phyloP scores from a whole-genome alignment of 495 filamentous ascomycete species.

The Polyplosphaeria fusca region DNA sequence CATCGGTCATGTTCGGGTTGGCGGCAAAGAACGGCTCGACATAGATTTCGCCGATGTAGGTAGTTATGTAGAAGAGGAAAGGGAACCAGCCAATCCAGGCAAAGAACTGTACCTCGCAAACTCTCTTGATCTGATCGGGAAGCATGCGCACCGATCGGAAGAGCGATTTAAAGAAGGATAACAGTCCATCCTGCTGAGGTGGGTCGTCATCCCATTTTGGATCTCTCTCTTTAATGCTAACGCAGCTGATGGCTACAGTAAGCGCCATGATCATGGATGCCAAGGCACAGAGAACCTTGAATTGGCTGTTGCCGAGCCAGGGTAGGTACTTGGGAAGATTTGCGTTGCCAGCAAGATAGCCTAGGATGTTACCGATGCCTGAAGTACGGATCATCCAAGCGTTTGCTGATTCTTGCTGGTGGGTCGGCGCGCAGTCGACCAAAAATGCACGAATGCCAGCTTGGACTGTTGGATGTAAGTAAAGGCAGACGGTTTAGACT shows the following conservation, averaged over 20 bases:
- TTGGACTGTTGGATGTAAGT: conserved; percentile 57
- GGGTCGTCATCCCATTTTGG: conserved; percentile 65
- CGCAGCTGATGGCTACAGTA: conserved; percentile 65
- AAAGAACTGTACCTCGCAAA: conserved; percentile 84
- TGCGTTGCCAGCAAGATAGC: conserved; percentile 77
- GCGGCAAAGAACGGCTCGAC: conserved; percentile 72
- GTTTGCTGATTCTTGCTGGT: conserved; percentile 87
- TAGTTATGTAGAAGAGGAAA: conserved; percentile 89
- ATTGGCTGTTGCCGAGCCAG: conserved; percentile 79
- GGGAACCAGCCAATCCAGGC: conserved; percentile 96
- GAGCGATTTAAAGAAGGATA: conserved; percentile 74
- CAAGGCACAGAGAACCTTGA: conserved; percentile 82
- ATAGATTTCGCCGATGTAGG: conserved; percentile 87
- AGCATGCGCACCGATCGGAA: conserved; percentile 71
- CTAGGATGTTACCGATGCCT: conserved; percentile 81
- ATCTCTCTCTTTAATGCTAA: conserved; percentile 71
- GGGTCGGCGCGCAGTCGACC: conserved; percentile 81
- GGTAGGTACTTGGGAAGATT: conserved; percentile 67
- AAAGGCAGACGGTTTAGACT: neutral
- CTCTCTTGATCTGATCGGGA: conserved; percentile 72
- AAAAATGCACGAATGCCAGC: conserved; percentile 86
- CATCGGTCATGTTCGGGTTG: conserved; percentile 70
- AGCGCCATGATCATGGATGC: conserved; percentile 64
- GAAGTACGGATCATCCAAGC: conserved; percentile 79
- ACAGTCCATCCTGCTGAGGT: conserved; percentile 53